Evolutionary conservation across 768 basidiomycete species (phyloP), one percentile per base, ranked within the genome.

Genomic region (Pisolithus orientalis): DNA sequence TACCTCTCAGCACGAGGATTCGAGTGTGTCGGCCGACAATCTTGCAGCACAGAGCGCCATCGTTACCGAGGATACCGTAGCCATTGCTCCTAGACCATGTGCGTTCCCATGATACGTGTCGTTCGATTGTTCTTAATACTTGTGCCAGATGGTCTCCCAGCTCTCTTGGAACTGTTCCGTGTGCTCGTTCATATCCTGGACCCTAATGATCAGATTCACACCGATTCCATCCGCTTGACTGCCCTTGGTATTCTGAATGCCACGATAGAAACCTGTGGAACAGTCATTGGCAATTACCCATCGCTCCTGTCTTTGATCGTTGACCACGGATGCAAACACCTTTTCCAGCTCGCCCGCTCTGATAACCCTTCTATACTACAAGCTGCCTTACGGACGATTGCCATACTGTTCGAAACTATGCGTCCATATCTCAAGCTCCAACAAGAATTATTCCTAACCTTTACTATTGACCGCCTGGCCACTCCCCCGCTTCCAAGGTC

Each of bases 121-220:
- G 4, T 50, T 45, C 39, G 28, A 13, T 13, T 5, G 4, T 32
- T 45, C 49, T 58, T 14, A 55, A 31, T 34, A 53, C 5, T 43
- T 2, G 52, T 27, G 9, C 11, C 70, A 79, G 95, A 91, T 68
- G 95, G 95, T 11, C 80, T 97, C 32, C 91, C 94, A 3, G 94
- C 96, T 11, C 85, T 96, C 39, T 72, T 93, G 16, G 95, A 97
- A 65, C 83, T 99, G 6, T 75, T 98, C 34, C 86, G 94, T 2
- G 96, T 98, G 32, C 80, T 99, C 51, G 84, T 97, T 63, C 93
- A 95, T 60, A 90, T 99, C 39, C 77, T 99, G 46, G 93, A 98
- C 67, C 96, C 96, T 17, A 88, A 82, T 59, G 93, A 95, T 64
- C 89, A 91, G 58, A 83, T 93, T 49, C 95, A 98, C 65, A 97